Conservation (phyloP, 768 basidiomycete genomes). For the Gymnopilus junonius region DNA sequence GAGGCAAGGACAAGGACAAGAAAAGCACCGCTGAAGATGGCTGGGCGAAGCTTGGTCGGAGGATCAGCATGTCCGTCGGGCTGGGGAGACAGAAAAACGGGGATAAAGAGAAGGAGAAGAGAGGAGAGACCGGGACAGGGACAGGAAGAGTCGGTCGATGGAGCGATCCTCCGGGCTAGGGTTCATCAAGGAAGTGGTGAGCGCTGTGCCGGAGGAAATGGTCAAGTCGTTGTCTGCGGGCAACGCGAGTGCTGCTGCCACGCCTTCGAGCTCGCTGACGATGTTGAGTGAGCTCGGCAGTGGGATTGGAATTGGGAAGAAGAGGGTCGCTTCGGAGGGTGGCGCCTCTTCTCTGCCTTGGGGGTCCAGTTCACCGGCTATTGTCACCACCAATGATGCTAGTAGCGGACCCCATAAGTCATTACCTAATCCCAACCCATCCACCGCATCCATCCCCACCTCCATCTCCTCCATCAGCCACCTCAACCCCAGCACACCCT, state of each 20-base stretch:
- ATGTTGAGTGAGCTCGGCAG: not conserved
- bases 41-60: constrained; percentile 69
- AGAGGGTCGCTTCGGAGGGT: constrained; percentile 11
- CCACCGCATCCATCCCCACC: constrained; percentile 6
- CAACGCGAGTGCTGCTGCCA: no score
- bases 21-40: constrained; percentile 32
- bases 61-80: constrained; percentile 64
- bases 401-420: constrained; percentile 3
- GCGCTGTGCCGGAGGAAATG: constrained; percentile 12
- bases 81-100: constrained; percentile 36
- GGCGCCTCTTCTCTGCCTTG: not conserved
- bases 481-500: not conserved
- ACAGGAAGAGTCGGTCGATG: constrained; percentile 38
- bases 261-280: not conserved
- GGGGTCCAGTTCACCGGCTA: not conserved
- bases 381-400: not conserved
- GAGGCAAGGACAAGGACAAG: constrained; percentile 29
- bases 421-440: constrained; percentile 8
- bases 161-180: constrained; percentile 24
- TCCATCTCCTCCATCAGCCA: not conserved
- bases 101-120: constrained; percentile 41
- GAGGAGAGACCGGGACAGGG: constrained; percentile 34
- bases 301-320: constrained; percentile 6
- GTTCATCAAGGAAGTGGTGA: constrained; percentile 23
- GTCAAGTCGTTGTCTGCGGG: constrained; percentile 20